Base-by-base conservation (phyloP, 192 early-diverging fungal species). In the Gonapodya prolifera region DNA sequence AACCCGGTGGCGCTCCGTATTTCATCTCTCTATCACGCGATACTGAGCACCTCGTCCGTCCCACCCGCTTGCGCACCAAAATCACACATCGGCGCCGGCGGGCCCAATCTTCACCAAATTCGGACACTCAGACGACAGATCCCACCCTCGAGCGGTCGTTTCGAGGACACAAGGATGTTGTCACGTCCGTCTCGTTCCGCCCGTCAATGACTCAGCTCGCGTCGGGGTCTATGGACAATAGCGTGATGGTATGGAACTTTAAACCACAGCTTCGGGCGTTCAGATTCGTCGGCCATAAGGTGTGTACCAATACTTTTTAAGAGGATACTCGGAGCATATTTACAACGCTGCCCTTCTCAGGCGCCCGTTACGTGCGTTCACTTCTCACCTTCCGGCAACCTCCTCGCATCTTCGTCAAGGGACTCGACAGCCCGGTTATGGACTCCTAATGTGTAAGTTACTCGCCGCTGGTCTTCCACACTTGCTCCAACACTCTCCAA, bases 161-260 rank as follows among this genome's bases (percentile, higher is more conserved):
- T 78, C 83, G 87, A 2, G 88, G 88, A 34, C 88, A 89, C 81
- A 87, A 86, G 35, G 85, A 86, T 79, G 84, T 83, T 18, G 78
- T 89, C 71, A 89, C 88, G 0, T 73, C 79, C 2, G 78, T 89
- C 30, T 34, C 84, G 17, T 89, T 89, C 82, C 85, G 86, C 69
- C 88, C 88, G 1, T 79, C 80, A 2, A 87, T 89, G 86, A 81
- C 82, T 1, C 88, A 89, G 76, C 75, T 89, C 32, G 88, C 88
- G 1, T 86, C 85, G 70, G 79, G 78, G 16, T 88, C 86, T 2
- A 79, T 85, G 77, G 88, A 89, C 76, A 31, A 84, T 75, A 84
- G 86, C 2, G 88, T 89, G n/a, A 88, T 89, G 88, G 80, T 89
- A 0, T 89, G 88, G 88, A 89, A 89, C 77, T 89, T 89, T 70